Base-by-base conservation (phyloP, 495 filamentous ascomycete species). In the Neurospora africana region DNA sequence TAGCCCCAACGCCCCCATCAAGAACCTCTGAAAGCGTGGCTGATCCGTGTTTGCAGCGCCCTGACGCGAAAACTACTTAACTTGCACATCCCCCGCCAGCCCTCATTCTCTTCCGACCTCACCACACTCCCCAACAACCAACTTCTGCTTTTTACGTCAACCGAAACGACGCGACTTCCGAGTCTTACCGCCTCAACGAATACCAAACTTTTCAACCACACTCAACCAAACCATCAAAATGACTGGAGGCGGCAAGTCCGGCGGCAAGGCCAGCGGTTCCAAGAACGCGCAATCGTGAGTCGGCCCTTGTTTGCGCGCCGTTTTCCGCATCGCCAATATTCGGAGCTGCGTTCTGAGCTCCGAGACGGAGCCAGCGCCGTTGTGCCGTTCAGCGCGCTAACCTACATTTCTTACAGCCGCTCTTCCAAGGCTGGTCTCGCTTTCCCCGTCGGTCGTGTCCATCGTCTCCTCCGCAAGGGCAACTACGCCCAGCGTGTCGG, bases 401-500 rank as follows among this genome's bases (percentile, higher is more conserved):
- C 79, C 77, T 78, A 75, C 76, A 43, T 70, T 37, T 74, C 69
- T 71, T 76, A 71, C 76, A 98, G 95, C 73, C 96, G 95, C 85
- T 99, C 95, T 70, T 97, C 95, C 81, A 99, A 99, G 90, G 95
- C 95, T 72, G 95, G 95, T 90, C 91, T 99, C 79, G 95, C 95
- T 77, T 99, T 99, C 90, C 95, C 95, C 76, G 95, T 99, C 82
- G 95, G 95, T 83, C 95, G 95, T 96, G 95, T 99, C 77, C 95
- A 99, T 87, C 94, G 95, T 92, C 92, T 99, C 74, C 89, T 99
- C 82, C 91, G 95, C 85, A 99, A 99, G 90, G 95, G 95, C 80
- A 99, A 99, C 92, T 99, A 99, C 80, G 95, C 95, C 79, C 95
- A 98, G 88, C 96, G 95, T 91, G 96, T 97, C 81, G 95, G 94